Evolutionary conservation across 164 flowering plant genomes (phyloP).

Genomic region (Brasenia schreberi): DNA sequence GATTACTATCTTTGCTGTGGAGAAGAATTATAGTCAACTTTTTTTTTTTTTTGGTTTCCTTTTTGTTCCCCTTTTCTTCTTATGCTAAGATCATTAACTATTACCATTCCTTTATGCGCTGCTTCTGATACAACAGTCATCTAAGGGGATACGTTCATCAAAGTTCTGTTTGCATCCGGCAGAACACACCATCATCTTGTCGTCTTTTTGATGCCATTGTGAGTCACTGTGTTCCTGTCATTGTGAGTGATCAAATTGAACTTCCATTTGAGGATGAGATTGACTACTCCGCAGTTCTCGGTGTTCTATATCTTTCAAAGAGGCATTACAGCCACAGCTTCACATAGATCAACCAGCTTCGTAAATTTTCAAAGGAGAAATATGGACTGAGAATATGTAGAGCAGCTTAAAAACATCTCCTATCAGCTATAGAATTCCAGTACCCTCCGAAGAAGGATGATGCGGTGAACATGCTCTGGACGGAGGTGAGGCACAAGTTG

Average conservation of each 20-base stretch:
- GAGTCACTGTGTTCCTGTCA: constrained; percentile 94
- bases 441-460: constrained; percentile 72
- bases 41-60: too few species aligned
- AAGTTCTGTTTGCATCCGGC: constrained; percentile 95
- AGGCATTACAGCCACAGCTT: too few species aligned
- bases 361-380: too few species aligned
- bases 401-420: too few species aligned
- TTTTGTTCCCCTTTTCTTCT: too few species aligned
- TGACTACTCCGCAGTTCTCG: constrained; percentile 68
- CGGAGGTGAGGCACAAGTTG: constrained; percentile 74
- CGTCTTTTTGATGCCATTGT: constrained; percentile 95
- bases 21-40: too few species aligned
- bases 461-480: constrained; percentile 91
- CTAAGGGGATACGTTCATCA: constrained; percentile 75
- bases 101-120: too few species aligned
- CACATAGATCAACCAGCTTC: too few species aligned
- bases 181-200: constrained; percentile 96
- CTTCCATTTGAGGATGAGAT: constrained; percentile 88
- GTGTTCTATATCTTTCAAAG: too few species aligned
- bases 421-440: constrained; percentile 73
- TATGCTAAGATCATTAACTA: too few species aligned
- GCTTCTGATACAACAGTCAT: constrained; percentile 54
- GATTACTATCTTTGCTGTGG: too few species aligned
- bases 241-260: constrained; percentile 86
- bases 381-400: too few species aligned